Evolutionary conservation across 768 basidiomycete genomes (phyloP).

Genomic region (Trametes coccinea): DNA sequence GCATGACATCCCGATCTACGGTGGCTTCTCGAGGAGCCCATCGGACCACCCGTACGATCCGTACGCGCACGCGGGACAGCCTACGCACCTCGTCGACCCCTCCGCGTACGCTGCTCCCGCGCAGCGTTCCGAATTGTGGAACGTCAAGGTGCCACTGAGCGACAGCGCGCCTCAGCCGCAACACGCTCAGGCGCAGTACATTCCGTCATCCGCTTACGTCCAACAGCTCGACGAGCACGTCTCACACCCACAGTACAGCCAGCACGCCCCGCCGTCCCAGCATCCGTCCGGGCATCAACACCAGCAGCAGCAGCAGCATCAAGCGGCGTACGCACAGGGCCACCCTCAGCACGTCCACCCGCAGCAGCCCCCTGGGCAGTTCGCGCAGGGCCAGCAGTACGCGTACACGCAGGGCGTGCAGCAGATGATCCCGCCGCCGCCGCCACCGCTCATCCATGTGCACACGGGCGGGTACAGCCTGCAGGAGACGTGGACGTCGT

Average conservation of each 20-base stretch:
- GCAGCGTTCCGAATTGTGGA: constrained; percentile 14
- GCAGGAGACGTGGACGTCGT: constrained; percentile 72
- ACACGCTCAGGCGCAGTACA: not conserved
- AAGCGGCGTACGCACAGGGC: too few relatives aligned
- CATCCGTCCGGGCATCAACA: constrained; percentile 13
- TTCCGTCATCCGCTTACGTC: not conserved
- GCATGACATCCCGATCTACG: not conserved
- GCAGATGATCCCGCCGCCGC: constrained; percentile 22
- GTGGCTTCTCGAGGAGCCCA: not conserved
- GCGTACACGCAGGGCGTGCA: constrained; percentile 16
- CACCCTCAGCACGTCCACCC: constrained; percentile 5
- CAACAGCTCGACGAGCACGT: constrained; percentile 1
- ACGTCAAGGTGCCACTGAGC: not conserved
- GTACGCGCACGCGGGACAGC: not conserved
- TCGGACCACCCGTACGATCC: constrained; percentile 1
- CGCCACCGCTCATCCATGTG: constrained; percentile 34
- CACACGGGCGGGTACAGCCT: constrained; percentile 60
- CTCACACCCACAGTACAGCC: constrained; percentile 6
- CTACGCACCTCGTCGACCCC: not conserved
- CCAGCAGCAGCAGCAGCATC: constrained; percentile 9
- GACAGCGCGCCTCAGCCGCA: not conserved
- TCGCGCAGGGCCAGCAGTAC: constrained; percentile 28
- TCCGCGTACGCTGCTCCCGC: constrained; percentile 1
- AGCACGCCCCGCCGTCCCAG: not conserved
- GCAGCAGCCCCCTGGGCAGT: not conserved